phyloP scores from a whole-genome alignment of 1,284 basidiomycete genomes.

The Cutaneotrichosporon arboriforme region DNA sequence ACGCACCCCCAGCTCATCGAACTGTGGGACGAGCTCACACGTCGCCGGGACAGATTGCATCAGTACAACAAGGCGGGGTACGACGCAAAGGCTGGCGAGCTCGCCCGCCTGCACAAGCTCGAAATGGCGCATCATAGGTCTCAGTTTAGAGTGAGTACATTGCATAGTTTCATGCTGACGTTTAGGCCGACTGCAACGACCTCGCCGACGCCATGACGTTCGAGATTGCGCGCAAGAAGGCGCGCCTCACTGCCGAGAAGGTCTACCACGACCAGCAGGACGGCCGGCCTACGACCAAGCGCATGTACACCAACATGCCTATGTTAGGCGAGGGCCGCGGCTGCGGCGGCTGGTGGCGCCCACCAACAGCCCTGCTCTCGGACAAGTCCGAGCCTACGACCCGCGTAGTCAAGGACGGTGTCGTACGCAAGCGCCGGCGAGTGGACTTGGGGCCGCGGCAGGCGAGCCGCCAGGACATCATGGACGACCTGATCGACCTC shows the following conservation, averaged over 20 bases:
- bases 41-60: constrained; percentile 17
- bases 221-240: constrained; percentile 22
- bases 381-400: constrained; percentile 16
- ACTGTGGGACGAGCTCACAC: constrained; percentile 31
- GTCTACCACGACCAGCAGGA: constrained; percentile 17
- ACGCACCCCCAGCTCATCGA: constrained; percentile 26
- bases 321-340: constrained; percentile 28
- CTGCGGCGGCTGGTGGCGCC: constrained; percentile 27
- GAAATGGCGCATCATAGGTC: constrained; percentile 11
- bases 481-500: constrained; percentile 21
- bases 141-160: constrained; percentile 23
- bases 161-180: constrained; percentile 3
- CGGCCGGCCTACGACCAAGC: constrained; percentile 13
- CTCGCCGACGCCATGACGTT: constrained; percentile 19
- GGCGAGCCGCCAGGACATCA: constrained; percentile 9
- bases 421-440: constrained; percentile 18
- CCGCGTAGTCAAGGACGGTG: constrained; percentile 15
- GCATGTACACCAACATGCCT: constrained; percentile 24
- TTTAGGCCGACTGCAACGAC: constrained; percentile 21
- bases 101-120: constrained; percentile 4
- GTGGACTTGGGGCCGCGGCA: constrained; percentile 10
- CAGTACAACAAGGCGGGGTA: constrained; percentile 12
- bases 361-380: constrained; percentile 21
- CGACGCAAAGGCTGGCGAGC: constrained; percentile 16
- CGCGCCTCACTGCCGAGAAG: constrained; percentile 23